A percentile compares a stretch with the other conserved stretches of the same genome.
Evolutionary conservation across 306 rosid genomes (phyloP).

Genomic region (Cucurbita ficifolia): DNA sequence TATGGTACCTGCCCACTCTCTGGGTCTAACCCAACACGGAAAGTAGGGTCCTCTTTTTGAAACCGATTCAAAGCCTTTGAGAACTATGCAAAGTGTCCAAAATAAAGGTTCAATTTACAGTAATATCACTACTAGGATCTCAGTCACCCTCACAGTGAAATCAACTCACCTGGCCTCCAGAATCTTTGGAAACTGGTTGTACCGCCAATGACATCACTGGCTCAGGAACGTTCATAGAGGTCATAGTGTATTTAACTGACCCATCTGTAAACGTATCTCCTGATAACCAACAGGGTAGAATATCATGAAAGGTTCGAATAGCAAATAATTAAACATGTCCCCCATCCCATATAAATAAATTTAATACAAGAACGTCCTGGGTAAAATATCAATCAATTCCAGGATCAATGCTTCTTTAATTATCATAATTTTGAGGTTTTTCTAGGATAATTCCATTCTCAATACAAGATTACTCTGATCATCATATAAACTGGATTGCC

Average conservation of each 20-base stretch:
- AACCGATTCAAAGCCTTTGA: conserved; percentile 96
- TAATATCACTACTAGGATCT: not conserved
- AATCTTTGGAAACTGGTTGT: conserved; percentile 93
- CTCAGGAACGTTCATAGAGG: conserved; percentile 98
- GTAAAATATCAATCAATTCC: not conserved
- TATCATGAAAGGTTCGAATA: not conserved
- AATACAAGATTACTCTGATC: not conserved
- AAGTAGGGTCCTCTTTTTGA: conserved; percentile 96
- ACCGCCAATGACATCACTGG: conserved; percentile 99
- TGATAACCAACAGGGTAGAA: conserved; percentile 22
- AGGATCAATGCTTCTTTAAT: not conserved
- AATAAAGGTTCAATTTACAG: not conserved
- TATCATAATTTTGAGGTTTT: not conserved
- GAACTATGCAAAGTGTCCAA: conserved; percentile 36
- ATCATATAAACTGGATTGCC: not conserved
- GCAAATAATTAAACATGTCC: not conserved
- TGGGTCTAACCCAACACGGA: conserved; percentile 93
- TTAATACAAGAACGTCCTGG: not conserved
- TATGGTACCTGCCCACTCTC: conserved; percentile 85
- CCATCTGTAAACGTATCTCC: conserved; percentile 98
- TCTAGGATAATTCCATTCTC: not conserved
- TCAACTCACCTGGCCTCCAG: conserved; percentile 83
- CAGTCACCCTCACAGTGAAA: conserved; percentile 13
- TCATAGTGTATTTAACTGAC: conserved; percentile 82
- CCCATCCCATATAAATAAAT: not conserved